A percentile compares a stretch with the other conserved stretches of the same genome.
These are phyloP conservation scores for Pseudogymnoascus sp. DNA, from an alignment of 2,329 filamentous ascomycete genomes.

Conservation along the genomic window DNA sequence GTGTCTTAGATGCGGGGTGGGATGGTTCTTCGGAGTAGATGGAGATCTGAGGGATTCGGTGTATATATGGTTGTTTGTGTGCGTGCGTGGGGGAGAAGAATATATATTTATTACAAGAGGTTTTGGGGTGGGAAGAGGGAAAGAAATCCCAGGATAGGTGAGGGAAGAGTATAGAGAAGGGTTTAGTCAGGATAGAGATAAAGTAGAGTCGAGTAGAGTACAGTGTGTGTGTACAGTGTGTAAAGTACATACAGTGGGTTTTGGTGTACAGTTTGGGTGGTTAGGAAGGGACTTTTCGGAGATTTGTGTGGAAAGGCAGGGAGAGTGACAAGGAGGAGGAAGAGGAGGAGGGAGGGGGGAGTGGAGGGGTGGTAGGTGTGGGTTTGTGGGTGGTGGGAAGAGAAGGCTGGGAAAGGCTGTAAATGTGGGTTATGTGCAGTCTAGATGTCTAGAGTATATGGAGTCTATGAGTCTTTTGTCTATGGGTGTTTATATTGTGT, in stretches of 20 bases:
- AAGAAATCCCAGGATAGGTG: not conserved
- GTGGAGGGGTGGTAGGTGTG: not conserved
- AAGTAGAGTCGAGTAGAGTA: not conserved
- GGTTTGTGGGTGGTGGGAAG: not conserved
- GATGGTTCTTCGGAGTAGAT: not conserved
- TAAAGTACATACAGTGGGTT: not conserved
- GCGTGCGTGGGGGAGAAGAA: not conserved
- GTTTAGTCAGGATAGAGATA: not conserved
- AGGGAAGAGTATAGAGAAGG: not conserved
- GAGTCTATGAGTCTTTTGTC: no score
- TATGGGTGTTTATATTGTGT: not conserved
- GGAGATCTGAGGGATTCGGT: not conserved
- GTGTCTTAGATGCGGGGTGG: not conserved
- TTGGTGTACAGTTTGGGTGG: not conserved
- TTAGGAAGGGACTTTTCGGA: not conserved
- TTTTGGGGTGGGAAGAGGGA: not conserved
- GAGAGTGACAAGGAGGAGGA: not conserved
- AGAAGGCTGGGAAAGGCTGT: not conserved
- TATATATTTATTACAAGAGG: not conserved
- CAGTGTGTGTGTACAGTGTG: not conserved
- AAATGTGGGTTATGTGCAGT: not conserved
- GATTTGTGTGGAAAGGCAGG: not conserved
- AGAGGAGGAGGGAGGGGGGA: not conserved
- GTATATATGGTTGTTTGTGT: not conserved
- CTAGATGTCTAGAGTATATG: no score